A percentile compares a stretch with the other conserved stretches of the same genome.
Evolutionary conservation across 331 rosid genomes (phyloP).

Genomic region (Malus hybrid): DNA sequence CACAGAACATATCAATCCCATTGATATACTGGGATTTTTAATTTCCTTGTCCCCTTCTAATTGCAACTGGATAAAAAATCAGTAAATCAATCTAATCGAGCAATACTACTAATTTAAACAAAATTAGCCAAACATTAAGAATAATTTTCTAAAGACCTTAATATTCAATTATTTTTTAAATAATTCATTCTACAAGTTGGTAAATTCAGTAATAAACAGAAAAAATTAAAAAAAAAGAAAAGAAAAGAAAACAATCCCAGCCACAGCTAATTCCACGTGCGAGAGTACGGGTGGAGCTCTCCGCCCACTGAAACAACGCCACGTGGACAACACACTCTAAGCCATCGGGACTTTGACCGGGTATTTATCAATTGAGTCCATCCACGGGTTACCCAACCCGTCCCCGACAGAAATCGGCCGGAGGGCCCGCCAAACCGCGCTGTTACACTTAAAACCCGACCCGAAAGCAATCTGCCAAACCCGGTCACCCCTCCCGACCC

Average conservation of each 20-base stretch:
- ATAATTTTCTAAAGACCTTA: not conserved
- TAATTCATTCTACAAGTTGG: not conserved
- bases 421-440: constrained; percentile 74
- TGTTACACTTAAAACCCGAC: constrained; percentile 87
- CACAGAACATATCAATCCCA: too few relatives aligned
- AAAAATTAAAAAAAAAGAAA: not conserved
- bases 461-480: constrained; percentile 92
- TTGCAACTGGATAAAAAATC: too few relatives aligned
- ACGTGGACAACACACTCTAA: not conserved
- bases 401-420: constrained; percentile 24
- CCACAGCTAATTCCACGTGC: not conserved
- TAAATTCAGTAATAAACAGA: not conserved
- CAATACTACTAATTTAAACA: too few relatives aligned
- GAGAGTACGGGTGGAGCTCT: not conserved
- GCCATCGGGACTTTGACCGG: constrained; percentile 36
- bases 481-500: constrained; percentile 51
- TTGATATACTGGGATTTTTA: too few relatives aligned
- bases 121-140: not conserved
- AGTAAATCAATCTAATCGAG: too few relatives aligned
- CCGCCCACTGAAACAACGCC: not conserved
- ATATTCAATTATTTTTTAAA: not conserved
- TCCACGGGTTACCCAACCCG: constrained; percentile 69
- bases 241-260: not conserved
- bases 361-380: constrained; percentile 44
- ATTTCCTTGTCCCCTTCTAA: too few relatives aligned